Conservation (phyloP, 331 rosid genomes). For the Quercus lobata region DNA sequence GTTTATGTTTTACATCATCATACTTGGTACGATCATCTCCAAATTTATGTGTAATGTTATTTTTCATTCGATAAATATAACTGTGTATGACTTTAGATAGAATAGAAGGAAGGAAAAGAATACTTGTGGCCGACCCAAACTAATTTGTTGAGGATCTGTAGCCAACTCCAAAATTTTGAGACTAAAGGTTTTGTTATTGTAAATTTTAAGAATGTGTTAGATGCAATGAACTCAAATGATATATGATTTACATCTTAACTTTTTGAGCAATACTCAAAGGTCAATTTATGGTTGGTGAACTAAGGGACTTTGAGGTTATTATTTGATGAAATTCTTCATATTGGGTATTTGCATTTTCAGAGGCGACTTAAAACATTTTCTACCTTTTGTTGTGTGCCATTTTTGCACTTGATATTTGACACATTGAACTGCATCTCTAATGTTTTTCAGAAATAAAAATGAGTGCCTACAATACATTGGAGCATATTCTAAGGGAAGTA, state of each 20-base stretch:
- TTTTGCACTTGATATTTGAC: slow-evolving; percentile 7
- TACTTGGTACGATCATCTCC: neutral
- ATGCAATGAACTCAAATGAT: neutral
- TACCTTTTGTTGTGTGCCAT: slow-evolving; percentile 18
- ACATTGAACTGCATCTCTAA: neutral
- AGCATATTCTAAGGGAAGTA: slow-evolving; percentile 40
- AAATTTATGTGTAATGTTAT: neutral
- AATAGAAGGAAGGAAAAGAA: no score
- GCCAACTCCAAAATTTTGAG: no score
- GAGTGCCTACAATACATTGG: slow-evolving; percentile 37
- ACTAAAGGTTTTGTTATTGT: no score
- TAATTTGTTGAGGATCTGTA: no score
- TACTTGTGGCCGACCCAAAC: no score
- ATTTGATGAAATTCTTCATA: slow-evolving; percentile 7
- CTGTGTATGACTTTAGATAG: no score
- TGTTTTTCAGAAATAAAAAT: slow-evolving; percentile 34
- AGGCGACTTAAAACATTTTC: neutral
- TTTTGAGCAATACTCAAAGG: slow-evolving; percentile 6
- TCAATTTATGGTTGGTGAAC: slow-evolving; percentile 27
- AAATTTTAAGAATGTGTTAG: neutral
- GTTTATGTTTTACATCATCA: neutral
- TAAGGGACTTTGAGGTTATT: slow-evolving; percentile 16
- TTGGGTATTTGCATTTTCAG: slow-evolving; percentile 3
- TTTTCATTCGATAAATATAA: neutral
- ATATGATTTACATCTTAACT: slow-evolving; percentile 5